Conservation (phyloP, 2,329 filamentous ascomycete genomes). For the Biscogniauxia mediterranea region DNA sequence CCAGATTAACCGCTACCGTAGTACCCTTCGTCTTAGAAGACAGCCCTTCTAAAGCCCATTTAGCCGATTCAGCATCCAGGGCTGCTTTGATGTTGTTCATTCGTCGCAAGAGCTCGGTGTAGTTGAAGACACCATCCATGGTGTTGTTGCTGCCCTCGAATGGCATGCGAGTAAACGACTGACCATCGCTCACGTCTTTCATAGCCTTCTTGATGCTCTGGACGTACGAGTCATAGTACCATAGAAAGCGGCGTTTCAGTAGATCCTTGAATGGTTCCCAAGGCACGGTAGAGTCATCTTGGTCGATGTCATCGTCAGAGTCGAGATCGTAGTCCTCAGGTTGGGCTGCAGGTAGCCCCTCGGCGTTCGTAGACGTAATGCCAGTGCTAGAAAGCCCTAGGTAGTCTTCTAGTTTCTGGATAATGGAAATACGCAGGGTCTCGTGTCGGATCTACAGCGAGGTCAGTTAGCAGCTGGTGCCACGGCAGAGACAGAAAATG, state of each 20-base stretch:
- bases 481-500: not conserved
- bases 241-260: conserved; percentile 87
- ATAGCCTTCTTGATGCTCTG: conserved; percentile 65
- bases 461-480: conserved; percentile 21
- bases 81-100: conserved; percentile 66
- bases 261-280: conserved; percentile 90
- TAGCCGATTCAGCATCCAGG: conserved; percentile 67
- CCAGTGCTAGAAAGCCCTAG: conserved; percentile 62
- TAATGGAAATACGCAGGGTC: conserved; percentile 79
- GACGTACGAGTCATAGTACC: conserved; percentile 92
- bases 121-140: conserved; percentile 88
- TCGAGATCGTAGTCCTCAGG: conserved; percentile 33
- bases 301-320: conserved; percentile 37
- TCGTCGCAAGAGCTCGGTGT: conserved; percentile 68
- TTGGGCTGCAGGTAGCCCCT: conserved; percentile 32
- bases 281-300: conserved; percentile 51
- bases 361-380: conserved; percentile 33
- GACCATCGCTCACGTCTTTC: conserved; percentile 60
- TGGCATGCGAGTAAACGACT: conserved; percentile 75
- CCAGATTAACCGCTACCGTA: conserved; percentile 77
- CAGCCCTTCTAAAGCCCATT: conserved; percentile 71
- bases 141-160: conserved; percentile 76
- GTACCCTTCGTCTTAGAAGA: conserved; percentile 62
- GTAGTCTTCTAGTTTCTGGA: conserved; percentile 79
- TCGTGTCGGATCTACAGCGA: conserved; percentile 78